Percentiles rank a stretch among this genome's conserved stretches.
These are phyloP conservation scores for Rhododendron kiyosumense DNA, from an alignment of 148 eudicot genomes.

Conservation along the genomic window DNA sequence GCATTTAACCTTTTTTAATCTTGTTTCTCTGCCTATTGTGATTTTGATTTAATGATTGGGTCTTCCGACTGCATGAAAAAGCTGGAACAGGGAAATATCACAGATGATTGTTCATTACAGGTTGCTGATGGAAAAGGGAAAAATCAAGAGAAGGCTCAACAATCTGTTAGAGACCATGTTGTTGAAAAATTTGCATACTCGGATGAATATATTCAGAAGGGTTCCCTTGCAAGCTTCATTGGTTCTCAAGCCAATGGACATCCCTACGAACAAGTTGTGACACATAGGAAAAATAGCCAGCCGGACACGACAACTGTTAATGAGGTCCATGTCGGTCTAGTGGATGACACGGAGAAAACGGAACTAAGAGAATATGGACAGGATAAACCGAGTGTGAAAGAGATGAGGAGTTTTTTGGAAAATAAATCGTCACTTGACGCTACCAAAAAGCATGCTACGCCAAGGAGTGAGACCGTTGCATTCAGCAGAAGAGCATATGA, in stretches of 20 bases:
- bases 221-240: constrained; percentile 6
- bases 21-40: constrained; percentile 15
- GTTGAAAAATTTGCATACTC: constrained; percentile 4
- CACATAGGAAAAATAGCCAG: not conserved
- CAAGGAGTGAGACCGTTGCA: not conserved
- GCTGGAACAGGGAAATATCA: constrained; percentile 6
- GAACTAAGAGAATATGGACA: constrained; percentile 26
- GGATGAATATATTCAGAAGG: constrained; percentile 16
- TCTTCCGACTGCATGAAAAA: constrained; percentile 8
- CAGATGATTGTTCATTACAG: constrained; percentile 9
- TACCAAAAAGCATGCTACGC: not conserved
- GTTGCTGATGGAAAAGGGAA: constrained; percentile 13
- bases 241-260: not conserved
- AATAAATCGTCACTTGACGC: constrained; percentile 20
- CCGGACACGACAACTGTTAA: not conserved
- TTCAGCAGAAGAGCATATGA: constrained; percentile 16
- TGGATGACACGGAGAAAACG: constrained; percentile 6
- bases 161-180: constrained; percentile 9
- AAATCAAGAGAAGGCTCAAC: constrained; percentile 15
- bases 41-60: constrained; percentile 8
- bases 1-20: constrained; percentile 6
- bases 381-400: constrained; percentile 19
- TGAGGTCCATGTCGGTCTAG: not conserved
- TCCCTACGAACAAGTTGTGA: not conserved
- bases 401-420: constrained; percentile 16